Base-by-base conservation (phyloP, 345 rosid species). In the Syzygium aromaticum region DNA sequence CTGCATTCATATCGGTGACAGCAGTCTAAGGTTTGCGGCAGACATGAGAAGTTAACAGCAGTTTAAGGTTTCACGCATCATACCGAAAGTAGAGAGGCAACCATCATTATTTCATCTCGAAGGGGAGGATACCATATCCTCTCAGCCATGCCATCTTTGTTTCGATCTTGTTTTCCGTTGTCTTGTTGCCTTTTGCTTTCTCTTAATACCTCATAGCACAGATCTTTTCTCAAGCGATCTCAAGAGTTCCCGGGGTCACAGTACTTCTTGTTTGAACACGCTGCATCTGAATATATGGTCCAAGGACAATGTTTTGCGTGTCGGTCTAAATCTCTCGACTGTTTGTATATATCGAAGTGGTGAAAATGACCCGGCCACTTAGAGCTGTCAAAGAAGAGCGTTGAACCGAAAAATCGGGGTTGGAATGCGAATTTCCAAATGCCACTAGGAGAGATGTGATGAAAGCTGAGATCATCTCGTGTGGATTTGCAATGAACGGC, bases 181-280 rank as follows among this genome's bases (percentile, higher is more conserved):
- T 6, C 21, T 15, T 3, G 21, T 63, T 14, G 77, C 28, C 77
- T 28, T 63, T 63, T 63, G 38, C 38, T 63, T 28, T 28, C 77
- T 63, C 10, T 63, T 6, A 2, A 63, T 28, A 15, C 77, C 40
- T 63, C 5, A n/a, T 63, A 33, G 28, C 77, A 63, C 3, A 28
- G 2, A 63, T 14, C 67, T 27, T n/a, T 61, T n/a, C 0, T 0
- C 28, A 61, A 61, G 33, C 1, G 0, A n/a, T 13, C 4, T 0
- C n/a, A 63, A 14, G 38, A 63, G 5, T 63, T 63, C 21, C 38
- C 0, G 0, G 10, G 33, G 19, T 52, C 54, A 14, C 19, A 12
- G 54, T 52, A 52, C 54, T 15, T 21, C 21, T 16, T 16, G 6
- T 53, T 53, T 53, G 17, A 53, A 16, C 54, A 6, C 16, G 54